Evolutionary conservation across 2,329 filamentous ascomycete species (phyloP).

Genomic region (Pseudocercospora pini-densiflorae): DNA sequence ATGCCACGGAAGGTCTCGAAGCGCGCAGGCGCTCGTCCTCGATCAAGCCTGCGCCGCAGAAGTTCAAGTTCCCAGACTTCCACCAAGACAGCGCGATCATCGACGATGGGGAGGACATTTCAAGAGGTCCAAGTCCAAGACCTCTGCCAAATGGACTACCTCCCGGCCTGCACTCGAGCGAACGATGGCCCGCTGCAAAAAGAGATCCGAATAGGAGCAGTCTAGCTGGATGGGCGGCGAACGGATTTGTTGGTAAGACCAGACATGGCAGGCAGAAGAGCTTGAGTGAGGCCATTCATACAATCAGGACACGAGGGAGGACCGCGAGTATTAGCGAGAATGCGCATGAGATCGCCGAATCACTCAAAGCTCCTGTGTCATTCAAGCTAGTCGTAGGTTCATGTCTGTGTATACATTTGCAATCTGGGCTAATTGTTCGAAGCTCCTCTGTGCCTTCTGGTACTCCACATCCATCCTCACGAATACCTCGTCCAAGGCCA

Average conservation of each 20-base stretch:
- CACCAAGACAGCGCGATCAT: conserved; percentile 39
- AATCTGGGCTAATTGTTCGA: conserved; percentile 35
- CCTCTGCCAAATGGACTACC: conserved; percentile 40
- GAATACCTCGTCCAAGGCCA: conserved; percentile 97
- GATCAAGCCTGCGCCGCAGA: conserved; percentile 27
- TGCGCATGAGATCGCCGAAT: conserved; percentile 90
- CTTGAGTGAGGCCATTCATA: conserved; percentile 83
- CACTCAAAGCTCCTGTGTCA: conserved; percentile 86
- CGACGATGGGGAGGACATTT: conserved; percentile 29
- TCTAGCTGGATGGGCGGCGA: conserved; percentile 50
- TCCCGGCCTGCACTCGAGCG: conserved; percentile 45
- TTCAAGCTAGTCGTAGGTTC: conserved; percentile 78
- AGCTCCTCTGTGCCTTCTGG: conserved; percentile 89
- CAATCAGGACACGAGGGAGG: conserved; percentile 68
- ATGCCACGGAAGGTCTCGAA: conserved; percentile 31
- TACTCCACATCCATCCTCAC: conserved; percentile 94
- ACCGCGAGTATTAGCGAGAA: conserved; percentile 89
- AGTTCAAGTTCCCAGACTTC: conserved; percentile 51
- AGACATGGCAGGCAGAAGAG: conserved; percentile 80
- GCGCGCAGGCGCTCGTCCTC: conserved; percentile 36
- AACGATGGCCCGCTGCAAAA: conserved; percentile 67
- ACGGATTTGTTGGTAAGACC: conserved; percentile 43
- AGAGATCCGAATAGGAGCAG: conserved; percentile 41
- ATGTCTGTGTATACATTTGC: background rate
- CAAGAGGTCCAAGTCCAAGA: conserved; percentile 35